phyloP scores from a whole-genome alignment of 345 rosid species.

The Geranium brycei region DNA sequence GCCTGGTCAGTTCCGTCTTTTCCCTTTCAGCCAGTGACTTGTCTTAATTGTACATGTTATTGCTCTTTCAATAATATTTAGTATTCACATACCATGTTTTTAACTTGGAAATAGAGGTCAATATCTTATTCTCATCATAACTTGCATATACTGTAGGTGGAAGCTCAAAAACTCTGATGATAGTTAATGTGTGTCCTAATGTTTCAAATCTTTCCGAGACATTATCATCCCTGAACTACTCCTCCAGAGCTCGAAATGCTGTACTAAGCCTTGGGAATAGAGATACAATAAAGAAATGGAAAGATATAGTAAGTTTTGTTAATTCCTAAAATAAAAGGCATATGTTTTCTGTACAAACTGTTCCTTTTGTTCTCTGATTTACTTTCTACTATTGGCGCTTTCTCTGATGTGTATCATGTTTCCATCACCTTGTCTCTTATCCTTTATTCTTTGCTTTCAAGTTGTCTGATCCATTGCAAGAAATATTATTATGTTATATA shows the following conservation, averaged over 20 bases:
- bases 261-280: slow-evolving; percentile 77
- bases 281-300: slow-evolving; percentile 95
- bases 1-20: neutral
- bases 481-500: no score
- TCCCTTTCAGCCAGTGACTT: neutral
- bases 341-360: neutral
- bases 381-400: no score
- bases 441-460: neutral
- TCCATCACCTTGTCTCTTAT: neutral
- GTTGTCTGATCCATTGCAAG: no score
- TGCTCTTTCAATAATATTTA: neutral
- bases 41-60: neutral
- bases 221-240: slow-evolving; percentile 64
- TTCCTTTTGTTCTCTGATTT: neutral
- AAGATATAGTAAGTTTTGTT: slow-evolving; percentile 54
- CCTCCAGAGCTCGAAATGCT: slow-evolving; percentile 82
- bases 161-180: slow-evolving; percentile 71
- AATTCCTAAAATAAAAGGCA: slow-evolving; percentile 1
- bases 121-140: neutral
- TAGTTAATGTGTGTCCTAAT: slow-evolving; percentile 69
- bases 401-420: neutral
- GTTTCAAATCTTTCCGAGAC: slow-evolving; percentile 63
- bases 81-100: no score
- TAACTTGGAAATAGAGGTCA: neutral
- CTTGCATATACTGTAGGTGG: slow-evolving; percentile 44